These are phyloP conservation scores for Paecilomyces sp. DNA, from an alignment of 2,329 filamentous ascomycete genomes.

Conservation along the genomic window DNA sequence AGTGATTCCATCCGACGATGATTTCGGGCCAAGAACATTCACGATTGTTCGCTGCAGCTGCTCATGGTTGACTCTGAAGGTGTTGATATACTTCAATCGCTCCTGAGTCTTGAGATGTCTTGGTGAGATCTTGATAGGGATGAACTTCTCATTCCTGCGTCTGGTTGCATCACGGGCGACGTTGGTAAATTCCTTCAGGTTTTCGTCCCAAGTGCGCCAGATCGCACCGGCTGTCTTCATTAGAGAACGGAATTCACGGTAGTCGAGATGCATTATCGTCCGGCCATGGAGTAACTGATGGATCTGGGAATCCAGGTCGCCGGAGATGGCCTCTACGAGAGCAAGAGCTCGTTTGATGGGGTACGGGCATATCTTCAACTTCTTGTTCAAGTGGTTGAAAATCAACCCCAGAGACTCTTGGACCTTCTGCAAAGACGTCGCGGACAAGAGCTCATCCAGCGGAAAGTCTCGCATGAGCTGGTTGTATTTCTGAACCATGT, in stretches of 20 bases:
- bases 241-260: constrained; percentile 77
- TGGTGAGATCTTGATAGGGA: constrained; percentile 90
- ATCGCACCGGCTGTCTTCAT: constrained; percentile 80
- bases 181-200: constrained; percentile 95
- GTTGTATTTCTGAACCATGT: constrained; percentile 97
- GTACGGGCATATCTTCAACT: constrained; percentile 92
- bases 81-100: constrained; percentile 84
- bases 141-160: constrained; percentile 93
- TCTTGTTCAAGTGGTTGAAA: constrained; percentile 94
- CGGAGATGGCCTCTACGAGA: constrained; percentile 94
- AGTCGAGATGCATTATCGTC: constrained; percentile 85
- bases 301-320: constrained; percentile 78
- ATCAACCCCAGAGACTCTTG: constrained; percentile 84
- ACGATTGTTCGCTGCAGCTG: constrained; percentile 94
- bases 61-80: constrained; percentile 94
- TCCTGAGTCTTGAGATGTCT: constrained; percentile 85
- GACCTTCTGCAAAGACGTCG: constrained; percentile 79
- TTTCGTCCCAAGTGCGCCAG: constrained; percentile 90
- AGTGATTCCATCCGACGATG: constrained; percentile 48
- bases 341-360: constrained; percentile 85
- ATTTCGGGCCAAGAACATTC: constrained; percentile 82
- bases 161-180: constrained; percentile 92
- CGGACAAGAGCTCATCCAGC: constrained; percentile 86
- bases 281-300: constrained; percentile 80
- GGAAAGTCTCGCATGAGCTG: constrained; percentile 98